These are phyloP conservation scores for Coemansia sp. DNA, from an alignment of 192 early-diverging fungal genomes.

Conservation along the genomic window DNA sequence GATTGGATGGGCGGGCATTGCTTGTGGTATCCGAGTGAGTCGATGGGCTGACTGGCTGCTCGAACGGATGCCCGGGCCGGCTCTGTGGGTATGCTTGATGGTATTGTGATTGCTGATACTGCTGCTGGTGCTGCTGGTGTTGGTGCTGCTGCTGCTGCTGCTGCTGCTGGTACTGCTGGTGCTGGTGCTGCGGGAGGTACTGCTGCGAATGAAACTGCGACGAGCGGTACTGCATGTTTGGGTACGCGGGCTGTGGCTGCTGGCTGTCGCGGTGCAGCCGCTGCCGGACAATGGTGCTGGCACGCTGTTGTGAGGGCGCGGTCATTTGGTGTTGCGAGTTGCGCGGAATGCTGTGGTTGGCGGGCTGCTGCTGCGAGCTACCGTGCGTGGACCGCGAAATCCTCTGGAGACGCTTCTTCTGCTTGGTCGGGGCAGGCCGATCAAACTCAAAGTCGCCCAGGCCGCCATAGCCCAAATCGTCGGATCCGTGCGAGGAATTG, in stretches of 20 bases:
- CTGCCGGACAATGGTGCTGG: slow-evolving; percentile 13
- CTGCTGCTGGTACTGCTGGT: slow-evolving; percentile 2
- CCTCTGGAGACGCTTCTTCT: slow-evolving; percentile 43
- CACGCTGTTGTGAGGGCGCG: not conserved
- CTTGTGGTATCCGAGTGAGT: slow-evolving; percentile 25
- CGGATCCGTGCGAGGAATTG: slow-evolving; percentile 16
- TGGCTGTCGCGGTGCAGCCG: slow-evolving; percentile 16
- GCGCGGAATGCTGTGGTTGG: not conserved
- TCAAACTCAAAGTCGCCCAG: slow-evolving; percentile 32
- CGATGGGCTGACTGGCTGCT: slow-evolving; percentile 19
- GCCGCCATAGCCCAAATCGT: slow-evolving; percentile 15
- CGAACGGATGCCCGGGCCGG: slow-evolving; percentile 8
- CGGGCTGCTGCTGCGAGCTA: slow-evolving; percentile 6
- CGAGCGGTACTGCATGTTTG: slow-evolving; percentile 8
- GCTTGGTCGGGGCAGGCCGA: slow-evolving; percentile 26
- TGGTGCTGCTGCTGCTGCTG: slow-evolving; percentile 17
- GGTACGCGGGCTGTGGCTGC: slow-evolving; percentile 7
- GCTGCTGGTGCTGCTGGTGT: not conserved
- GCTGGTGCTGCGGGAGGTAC: slow-evolving; percentile 1
- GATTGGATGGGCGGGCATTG: slow-evolving; percentile 1
- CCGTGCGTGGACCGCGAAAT: slow-evolving; percentile 22
- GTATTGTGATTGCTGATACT: no score
- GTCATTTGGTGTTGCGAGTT: slow-evolving; percentile 3
- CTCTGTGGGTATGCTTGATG: slow-evolving; percentile 2
- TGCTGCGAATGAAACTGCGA: slow-evolving; percentile 18